Evolutionary conservation across 2,329 filamentous ascomycete species (phyloP).

Genomic region (Monosporascus sp.): DNA sequence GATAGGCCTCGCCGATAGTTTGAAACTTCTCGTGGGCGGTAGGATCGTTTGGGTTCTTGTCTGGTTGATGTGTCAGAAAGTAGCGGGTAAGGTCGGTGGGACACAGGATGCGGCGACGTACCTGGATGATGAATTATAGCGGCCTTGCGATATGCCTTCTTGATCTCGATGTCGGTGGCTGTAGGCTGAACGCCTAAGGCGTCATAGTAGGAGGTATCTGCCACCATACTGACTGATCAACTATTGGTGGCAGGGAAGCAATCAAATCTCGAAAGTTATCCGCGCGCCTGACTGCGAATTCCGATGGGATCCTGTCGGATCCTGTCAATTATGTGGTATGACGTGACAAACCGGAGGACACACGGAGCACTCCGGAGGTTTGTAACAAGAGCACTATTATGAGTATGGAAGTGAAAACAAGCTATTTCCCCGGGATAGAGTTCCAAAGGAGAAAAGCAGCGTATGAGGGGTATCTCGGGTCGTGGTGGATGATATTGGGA

Average conservation of each 20-base stretch:
- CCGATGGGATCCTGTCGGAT: too few species aligned
- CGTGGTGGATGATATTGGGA: not conserved
- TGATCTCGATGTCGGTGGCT: constrained; percentile 87
- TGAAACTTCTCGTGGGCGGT: constrained; percentile 93
- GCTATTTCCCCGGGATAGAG: too few species aligned
- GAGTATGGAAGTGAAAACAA: too few species aligned
- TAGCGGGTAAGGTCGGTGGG: not conserved
- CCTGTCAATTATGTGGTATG: too few species aligned
- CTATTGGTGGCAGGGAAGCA: not conserved
- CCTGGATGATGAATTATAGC: constrained; percentile 91
- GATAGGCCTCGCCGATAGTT: constrained; percentile 68
- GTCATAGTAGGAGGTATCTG: constrained; percentile 86
- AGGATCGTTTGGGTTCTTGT: constrained; percentile 97
- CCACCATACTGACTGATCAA: constrained; percentile 57
- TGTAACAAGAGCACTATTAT: too few species aligned
- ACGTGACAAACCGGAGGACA: too few species aligned
- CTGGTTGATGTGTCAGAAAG: constrained; percentile 36
- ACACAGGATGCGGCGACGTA: constrained; percentile 31
- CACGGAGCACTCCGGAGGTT: too few species aligned
- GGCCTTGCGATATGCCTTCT: constrained; percentile 92
- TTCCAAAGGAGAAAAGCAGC: too few species aligned
- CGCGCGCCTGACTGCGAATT: too few species aligned
- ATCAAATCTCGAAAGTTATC: not conserved
- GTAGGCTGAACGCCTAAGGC: constrained; percentile 77
- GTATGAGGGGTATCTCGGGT: not conserved